Base-by-base conservation (phyloP, 208 protist genomes). In the Endotrypanum monterogeii region DNA sequence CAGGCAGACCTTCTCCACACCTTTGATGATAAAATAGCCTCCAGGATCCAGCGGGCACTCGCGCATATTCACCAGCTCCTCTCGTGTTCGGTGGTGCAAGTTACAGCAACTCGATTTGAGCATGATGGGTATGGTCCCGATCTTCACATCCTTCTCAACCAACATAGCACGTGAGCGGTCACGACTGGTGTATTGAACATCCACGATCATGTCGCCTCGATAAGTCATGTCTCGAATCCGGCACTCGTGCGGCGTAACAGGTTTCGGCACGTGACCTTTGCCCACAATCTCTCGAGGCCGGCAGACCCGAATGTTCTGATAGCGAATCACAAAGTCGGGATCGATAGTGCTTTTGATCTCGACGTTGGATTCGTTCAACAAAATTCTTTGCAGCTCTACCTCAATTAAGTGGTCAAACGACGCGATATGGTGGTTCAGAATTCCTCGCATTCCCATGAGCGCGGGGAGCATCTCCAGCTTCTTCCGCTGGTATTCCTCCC, bases 11-110 rank as follows among this genome's bases (percentile, higher is more conserved):
- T 99, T 99, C 79, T 99, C 99, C 11, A 98, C 95, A 50, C 99
- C 99, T 73, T 98, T 99, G 55, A 99, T 96, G 67, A 99, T 93
- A 85, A 99, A 99, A 87, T 99, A 99, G 57, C 99, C 99, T 30
- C 98, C 98, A 0, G 98, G 98, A 80, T 99, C 99, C 14, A 99
- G 75, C 12, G 98, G 96, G 87, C 99, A 99, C 88, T 99, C 99
- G n/a, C 95, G 89, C 69, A 99, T 84, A 30, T 81, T 73, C 37
- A 99, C 89, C 28, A 99, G 84, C 83, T 99, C 93, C 60, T 96
- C 93, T 11, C 92, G 79, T 11, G 76, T 92, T 79, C 98, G 98
- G 3, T 87, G 85, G 56, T 84, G 86, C 1, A 99, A 80, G 35
- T 99, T 94, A 84, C 99, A 99, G 52, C 96, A 91, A n/a, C 85